Evolutionary conservation across 192 early-diverging fungal species (phyloP), one percentile per base, ranked within the genome.

Genomic region (Backusella sp.): DNA sequence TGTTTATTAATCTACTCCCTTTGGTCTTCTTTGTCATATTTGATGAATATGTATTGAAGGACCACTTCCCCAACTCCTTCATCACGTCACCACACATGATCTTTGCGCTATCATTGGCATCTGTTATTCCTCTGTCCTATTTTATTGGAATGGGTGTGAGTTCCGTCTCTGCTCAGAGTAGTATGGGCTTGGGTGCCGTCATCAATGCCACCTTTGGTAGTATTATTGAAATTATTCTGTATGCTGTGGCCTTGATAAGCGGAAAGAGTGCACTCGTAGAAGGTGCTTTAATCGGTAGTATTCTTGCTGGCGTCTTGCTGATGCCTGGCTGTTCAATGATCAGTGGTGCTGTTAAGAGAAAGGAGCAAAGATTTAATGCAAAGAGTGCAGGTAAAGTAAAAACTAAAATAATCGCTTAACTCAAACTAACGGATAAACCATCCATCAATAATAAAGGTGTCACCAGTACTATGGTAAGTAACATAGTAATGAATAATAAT

Each of bases 161-260:
- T 17, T 95, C 94, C 21, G 97, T 99, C 80, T 96, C 96, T 19
- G 95, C 96, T 14, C 96, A 98, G 82, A 95, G 96, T 9, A 93
- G 91, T 49, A 82, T 96, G 74, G 98, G 95, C 12, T 79, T 99
- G 80, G 98, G 96, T 36, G 94, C 96, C 0, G 96, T 97, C 65
- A 94, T 99, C 79, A 99, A 99, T 80, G 98, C 98, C 1, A 97
- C 98, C 1, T 99, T 99, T 82, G 98, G 97, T 53, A 92, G 90
- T 39, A 97, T 99, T 35, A 94, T 99, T 75, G 97, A 99, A 82
- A 93, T 98, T 68, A 95, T 98, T 66, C 88, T 99, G 32, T 98
- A 98, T 84, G 84, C 90, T 12, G 91, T 98, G 9, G 96, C 96
- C 5, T 82, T 99, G 80, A 91, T 91, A 73, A 88, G 94, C 78